Evolutionary conservation across 2,329 filamentous ascomycete genomes (phyloP).

Genomic region (Colletotrichum incanum): DNA sequence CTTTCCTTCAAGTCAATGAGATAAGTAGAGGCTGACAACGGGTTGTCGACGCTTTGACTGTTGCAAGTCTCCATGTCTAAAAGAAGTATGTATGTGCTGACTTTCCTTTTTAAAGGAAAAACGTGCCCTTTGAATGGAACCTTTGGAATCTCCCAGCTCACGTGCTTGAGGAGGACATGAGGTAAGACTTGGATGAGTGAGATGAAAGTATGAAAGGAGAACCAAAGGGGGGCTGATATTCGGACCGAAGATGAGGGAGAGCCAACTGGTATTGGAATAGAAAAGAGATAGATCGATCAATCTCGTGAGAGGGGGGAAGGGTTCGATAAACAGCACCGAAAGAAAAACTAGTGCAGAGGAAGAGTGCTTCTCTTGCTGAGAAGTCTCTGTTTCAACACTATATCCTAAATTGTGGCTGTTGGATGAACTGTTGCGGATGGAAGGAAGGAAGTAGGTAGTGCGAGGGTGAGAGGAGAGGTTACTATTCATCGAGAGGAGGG

Average conservation of each 20-base stretch:
- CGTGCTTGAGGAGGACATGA: no score
- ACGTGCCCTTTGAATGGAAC: no score
- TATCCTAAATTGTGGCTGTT: not conserved
- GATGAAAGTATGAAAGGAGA: not conserved
- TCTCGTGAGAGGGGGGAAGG: not conserved
- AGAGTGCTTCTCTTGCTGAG: not conserved
- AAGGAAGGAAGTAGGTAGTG: not conserved
- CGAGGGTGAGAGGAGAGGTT: not conserved
- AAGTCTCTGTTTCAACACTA: not conserved
- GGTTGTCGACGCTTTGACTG: not conserved
- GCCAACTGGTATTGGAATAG: not conserved
- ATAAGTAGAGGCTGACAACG: not conserved
- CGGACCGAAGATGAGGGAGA: not conserved
- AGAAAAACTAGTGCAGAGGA: not conserved
- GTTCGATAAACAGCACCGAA: not conserved
- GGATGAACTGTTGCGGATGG: no score
- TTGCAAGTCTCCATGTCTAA: conserved; percentile 3
- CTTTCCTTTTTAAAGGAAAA: not conserved
- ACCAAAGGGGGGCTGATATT: not conserved
- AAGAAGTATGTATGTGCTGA: not conserved
- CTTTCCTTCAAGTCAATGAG: not conserved
- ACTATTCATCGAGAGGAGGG: not conserved
- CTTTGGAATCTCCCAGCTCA: not conserved
- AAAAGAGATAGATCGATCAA: not conserved
- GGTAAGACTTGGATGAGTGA: no score